These are phyloP conservation scores for Paraphoma sp. DNA, from an alignment of 2,329 filamentous ascomycete species.

Conservation along the genomic window DNA sequence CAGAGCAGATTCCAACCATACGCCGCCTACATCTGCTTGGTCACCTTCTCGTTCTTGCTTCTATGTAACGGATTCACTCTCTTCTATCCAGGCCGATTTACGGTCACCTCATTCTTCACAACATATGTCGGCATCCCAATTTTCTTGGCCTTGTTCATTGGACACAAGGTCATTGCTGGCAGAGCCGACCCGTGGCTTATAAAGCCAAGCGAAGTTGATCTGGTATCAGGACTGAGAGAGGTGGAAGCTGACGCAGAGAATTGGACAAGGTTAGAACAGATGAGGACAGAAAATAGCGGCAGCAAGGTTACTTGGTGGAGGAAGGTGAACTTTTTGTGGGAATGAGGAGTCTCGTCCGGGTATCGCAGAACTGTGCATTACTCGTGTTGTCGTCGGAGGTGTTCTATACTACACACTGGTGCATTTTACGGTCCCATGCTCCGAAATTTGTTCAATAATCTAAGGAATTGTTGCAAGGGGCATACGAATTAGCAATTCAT, in stretches of 20 bases:
- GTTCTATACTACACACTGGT: background rate
- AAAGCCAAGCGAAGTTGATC: conserved; percentile 55
- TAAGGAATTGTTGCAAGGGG: no score
- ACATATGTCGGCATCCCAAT: conserved; percentile 59
- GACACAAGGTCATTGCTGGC: conserved; percentile 14
- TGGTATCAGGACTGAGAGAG: conserved; percentile 47
- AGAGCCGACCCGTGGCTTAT: conserved; percentile 58
- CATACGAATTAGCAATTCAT: no score
- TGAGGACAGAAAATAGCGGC: background rate
- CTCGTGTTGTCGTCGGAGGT: background rate
- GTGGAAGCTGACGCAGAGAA: conserved; percentile 6
- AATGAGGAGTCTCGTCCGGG: background rate
- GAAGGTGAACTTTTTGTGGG: background rate
- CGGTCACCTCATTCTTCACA: conserved; percentile 66
- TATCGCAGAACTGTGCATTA: background rate
- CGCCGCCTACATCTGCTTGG: conserved; percentile 65
- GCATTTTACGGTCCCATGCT: background rate
- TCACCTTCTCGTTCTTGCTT: conserved; percentile 65
- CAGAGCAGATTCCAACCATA: conserved; percentile 65
- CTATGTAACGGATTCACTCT: conserved; percentile 76
- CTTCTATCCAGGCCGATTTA: conserved; percentile 68
- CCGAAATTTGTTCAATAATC: background rate
- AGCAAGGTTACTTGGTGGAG: background rate
- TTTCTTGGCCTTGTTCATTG: conserved; percentile 17
- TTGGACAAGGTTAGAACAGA: conserved; percentile 1